Conservation (phyloP, 192 early-diverging fungal genomes). For the Coemansia sp. region DNA sequence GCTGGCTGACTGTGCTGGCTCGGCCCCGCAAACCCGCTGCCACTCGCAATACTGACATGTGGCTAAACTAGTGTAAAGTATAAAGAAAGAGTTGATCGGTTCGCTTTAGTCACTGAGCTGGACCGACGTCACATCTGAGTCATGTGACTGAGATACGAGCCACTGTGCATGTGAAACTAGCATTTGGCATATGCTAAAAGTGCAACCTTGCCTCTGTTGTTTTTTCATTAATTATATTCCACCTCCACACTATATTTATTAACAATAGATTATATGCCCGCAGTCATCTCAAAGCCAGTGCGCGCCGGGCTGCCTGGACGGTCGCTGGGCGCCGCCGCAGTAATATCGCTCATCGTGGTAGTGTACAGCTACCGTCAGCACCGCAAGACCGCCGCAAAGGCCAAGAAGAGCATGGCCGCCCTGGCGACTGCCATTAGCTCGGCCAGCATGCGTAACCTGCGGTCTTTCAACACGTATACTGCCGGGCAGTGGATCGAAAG, state of each 20-base stretch:
- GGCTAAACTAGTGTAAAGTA: background rate
- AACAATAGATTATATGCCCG: constrained; percentile 5
- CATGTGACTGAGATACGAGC: constrained; percentile 4
- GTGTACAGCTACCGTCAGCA: constrained; percentile 51
- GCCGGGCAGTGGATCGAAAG: constrained; percentile 35
- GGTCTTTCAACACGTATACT: constrained; percentile 28
- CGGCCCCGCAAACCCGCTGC: background rate
- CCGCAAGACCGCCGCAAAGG: constrained; percentile 38
- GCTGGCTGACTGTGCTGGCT: background rate
- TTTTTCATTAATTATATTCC: background rate
- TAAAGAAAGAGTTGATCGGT: too few relatives aligned
- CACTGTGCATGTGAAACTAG: constrained; percentile 6
- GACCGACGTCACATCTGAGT: background rate
- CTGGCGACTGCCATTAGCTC: constrained; percentile 26
- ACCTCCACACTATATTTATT: background rate
- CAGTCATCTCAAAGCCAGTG: constrained; percentile 17
- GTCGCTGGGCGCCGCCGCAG: constrained; percentile 34
- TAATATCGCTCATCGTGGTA: constrained; percentile 33
- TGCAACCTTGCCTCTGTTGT: background rate
- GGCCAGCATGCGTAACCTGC: constrained; percentile 43
- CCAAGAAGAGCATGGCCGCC: constrained; percentile 40
- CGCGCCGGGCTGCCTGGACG: constrained; percentile 26
- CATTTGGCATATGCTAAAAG: background rate
- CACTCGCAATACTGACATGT: background rate
- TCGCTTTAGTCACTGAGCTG: background rate